phyloP scores from a whole-genome alignment of 352 stramenopile species.

The Phytopythium kandeliae region DNA sequence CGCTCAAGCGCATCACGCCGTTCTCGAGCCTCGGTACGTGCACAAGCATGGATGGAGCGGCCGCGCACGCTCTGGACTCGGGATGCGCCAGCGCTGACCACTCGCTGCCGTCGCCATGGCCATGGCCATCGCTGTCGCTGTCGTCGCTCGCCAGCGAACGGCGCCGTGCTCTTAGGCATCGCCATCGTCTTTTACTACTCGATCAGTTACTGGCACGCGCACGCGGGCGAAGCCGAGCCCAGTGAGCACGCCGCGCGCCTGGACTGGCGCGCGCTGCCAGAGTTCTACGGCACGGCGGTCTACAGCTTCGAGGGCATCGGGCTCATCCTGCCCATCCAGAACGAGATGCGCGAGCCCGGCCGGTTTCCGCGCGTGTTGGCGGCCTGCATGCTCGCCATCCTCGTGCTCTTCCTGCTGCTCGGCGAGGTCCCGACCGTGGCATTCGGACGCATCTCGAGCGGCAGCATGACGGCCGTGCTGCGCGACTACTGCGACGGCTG shows the following conservation, averaged over 20 bases:
- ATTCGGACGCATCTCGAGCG: constrained; percentile 64
- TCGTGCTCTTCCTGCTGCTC: constrained; percentile 74
- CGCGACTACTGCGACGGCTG: constrained; percentile 66
- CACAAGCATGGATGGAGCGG: too few species aligned
- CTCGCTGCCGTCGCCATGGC: too few species aligned
- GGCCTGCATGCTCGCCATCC: constrained; percentile 55
- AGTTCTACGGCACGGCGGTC: constrained; percentile 77
- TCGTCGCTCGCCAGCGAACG: constrained; percentile 66
- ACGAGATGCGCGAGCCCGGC: constrained; percentile 58
- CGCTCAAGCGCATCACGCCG: constrained; percentile 64
- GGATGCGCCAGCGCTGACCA: background rate
- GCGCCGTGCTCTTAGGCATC: constrained; percentile 57
- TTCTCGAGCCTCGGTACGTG: constrained; percentile 61
- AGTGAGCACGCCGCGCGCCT: constrained; percentile 12
- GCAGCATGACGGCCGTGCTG: constrained; percentile 75
- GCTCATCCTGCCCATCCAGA: constrained; percentile 71
- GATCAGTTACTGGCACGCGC: constrained; percentile 44
- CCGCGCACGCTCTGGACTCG: too few species aligned
- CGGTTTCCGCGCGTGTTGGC: constrained; percentile 52
- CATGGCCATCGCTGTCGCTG: too few species aligned
- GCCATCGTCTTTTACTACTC: constrained; percentile 84
- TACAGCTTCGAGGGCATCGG: constrained; percentile 83
- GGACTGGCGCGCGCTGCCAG: constrained; percentile 35
- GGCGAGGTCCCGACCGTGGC: constrained; percentile 61
- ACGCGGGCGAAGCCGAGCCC: constrained; percentile 15